Base-by-base conservation (phyloP, 371 early-diverging fungal genomes). In the Actinomortierella wolfii region DNA sequence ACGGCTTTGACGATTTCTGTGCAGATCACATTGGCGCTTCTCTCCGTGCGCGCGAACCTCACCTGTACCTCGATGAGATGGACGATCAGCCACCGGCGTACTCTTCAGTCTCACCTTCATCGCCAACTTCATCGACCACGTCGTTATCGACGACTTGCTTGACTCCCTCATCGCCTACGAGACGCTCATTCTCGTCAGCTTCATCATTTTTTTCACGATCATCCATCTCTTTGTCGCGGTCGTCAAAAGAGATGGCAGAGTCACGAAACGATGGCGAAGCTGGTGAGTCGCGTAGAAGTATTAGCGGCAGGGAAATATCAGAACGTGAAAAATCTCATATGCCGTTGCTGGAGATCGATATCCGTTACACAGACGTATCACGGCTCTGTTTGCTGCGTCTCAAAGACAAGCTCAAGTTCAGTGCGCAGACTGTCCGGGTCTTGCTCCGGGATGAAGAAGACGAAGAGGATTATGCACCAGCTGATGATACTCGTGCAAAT, bases 351-450 rank as follows among this genome's bases (percentile, higher is more conserved):
- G 66, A 71, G 40, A 56, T 71, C 25, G 73, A 71, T 23, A 61
- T 71, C 23, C 73, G 73, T 20, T 71, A 71, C 45, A 71, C 73
- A 1, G 73, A 66, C 18, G 62, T 66, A 14, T 61, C 66, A 2
- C 18, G 61, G 17, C 58, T 61, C 29, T 65, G 62, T 15, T 25
- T 71, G 23, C 15, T 43, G n/a, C 41, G 42, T 1, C 45, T 71
- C 6, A 45, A 51, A 15, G 42, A 20, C 0, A 46, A 49, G 2
- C 42, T 56, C 28, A 17, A 17, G 2, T 56, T 53, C 6, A 55
- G 55, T 24, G 73, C 73, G 40, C 57, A 71, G 59, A 61, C 51
- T 13, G 66, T 71, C 13, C 50, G 65, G 2, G 61, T 71, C 13
- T 42, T 49, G 43, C 26, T 54, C 9, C 29, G 66, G 15, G 66